Percentiles rank a stretch among this genome's conserved stretches.
These are phyloP conservation scores for Cymbopogon citratus DNA, from an alignment of 176 grass and related monocot species.

Conservation along the genomic window DNA sequence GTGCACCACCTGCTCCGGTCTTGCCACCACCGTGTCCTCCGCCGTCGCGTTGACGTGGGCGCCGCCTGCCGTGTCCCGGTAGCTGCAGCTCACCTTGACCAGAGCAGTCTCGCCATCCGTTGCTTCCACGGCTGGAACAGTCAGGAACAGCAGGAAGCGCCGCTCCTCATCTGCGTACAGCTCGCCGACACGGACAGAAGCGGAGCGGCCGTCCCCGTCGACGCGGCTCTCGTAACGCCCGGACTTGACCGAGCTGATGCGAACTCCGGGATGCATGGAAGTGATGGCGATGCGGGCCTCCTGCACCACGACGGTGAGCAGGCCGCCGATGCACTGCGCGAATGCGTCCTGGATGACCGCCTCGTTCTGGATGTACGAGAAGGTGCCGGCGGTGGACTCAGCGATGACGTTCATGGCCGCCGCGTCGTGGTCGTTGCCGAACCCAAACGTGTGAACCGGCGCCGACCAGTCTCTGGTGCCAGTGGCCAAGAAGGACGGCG, in stretches of 20 bases:
- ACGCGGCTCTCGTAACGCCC: slow-evolving; percentile 52
- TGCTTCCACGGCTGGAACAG: slow-evolving; percentile 14
- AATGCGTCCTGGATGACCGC: slow-evolving; percentile 63
- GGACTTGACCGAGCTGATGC: slow-evolving; percentile 33
- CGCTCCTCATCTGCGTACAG: slow-evolving; percentile 67
- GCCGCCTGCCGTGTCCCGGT: slow-evolving; percentile 25
- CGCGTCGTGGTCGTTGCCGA: slow-evolving; percentile 69
- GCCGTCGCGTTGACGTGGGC: slow-evolving; percentile 2
- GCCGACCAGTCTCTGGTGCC: neutral
- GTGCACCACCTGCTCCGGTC: neutral
- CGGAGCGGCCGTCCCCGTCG: slow-evolving; percentile 22
- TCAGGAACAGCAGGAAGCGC: slow-evolving; percentile 46
- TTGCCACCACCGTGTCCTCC: slow-evolving; percentile 19
- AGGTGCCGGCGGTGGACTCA: slow-evolving; percentile 51
- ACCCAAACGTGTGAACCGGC: slow-evolving; percentile 75
- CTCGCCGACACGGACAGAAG: slow-evolving; percentile 36
- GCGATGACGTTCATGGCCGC: slow-evolving; percentile 58
- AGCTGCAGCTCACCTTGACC: slow-evolving; percentile 36
- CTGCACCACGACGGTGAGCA: slow-evolving; percentile 58
- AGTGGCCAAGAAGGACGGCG: slow-evolving; percentile 2
- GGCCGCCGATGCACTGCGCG: slow-evolving; percentile 74
- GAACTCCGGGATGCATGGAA: slow-evolving; percentile 17
- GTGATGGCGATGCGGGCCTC: slow-evolving; percentile 21
- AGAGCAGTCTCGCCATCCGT: slow-evolving; percentile 8
- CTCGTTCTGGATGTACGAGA: slow-evolving; percentile 69